Evolutionary conservation across 768 basidiomycete genomes (phyloP).

Genomic region (Terana coerulea): DNA sequence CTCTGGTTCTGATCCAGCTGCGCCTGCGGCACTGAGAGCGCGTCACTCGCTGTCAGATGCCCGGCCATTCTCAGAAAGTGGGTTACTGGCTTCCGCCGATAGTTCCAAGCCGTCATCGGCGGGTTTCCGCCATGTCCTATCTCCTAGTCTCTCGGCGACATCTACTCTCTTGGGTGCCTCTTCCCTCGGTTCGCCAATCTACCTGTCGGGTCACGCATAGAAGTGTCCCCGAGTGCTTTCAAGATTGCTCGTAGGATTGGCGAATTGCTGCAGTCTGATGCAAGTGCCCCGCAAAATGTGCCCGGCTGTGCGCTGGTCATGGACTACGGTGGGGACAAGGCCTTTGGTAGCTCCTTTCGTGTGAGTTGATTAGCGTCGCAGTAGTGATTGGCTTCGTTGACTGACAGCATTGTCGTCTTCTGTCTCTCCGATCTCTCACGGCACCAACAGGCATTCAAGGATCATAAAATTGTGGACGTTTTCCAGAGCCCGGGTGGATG

Average conservation of each 20-base stretch:
- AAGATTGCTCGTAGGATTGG: constrained; percentile 66
- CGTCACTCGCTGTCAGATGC: background rate
- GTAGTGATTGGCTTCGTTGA: background rate
- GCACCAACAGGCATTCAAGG: constrained; percentile 89
- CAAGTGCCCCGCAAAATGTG: constrained; percentile 34
- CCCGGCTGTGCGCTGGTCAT: constrained; percentile 64
- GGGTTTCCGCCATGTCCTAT: constrained; percentile 62
- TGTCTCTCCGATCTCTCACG: constrained; percentile 11
- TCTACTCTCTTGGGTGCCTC: constrained; percentile 57
- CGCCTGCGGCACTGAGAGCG: constrained; percentile 24
- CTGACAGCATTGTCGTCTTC: background rate
- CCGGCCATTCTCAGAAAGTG: background rate
- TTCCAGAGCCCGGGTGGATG: constrained; percentile 84
- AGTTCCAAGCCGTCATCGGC: constrained; percentile 15
- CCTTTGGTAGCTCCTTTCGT: constrained; percentile 72
- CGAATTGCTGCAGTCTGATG: constrained; percentile 43
- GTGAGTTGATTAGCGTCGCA: constrained; percentile 40
- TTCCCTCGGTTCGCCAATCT: constrained; percentile 68
- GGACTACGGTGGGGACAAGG: constrained; percentile 82
- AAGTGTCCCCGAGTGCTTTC: constrained; percentile 74
- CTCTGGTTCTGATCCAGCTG: constrained; percentile 36
- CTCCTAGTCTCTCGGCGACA: constrained; percentile 50
- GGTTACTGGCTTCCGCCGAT: too few species aligned
- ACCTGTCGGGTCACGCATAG: constrained; percentile 69
- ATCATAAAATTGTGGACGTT: constrained; percentile 79